Evolutionary conservation across 768 basidiomycete genomes (phyloP).

Genomic region (Pleurotus giganteus): DNA sequence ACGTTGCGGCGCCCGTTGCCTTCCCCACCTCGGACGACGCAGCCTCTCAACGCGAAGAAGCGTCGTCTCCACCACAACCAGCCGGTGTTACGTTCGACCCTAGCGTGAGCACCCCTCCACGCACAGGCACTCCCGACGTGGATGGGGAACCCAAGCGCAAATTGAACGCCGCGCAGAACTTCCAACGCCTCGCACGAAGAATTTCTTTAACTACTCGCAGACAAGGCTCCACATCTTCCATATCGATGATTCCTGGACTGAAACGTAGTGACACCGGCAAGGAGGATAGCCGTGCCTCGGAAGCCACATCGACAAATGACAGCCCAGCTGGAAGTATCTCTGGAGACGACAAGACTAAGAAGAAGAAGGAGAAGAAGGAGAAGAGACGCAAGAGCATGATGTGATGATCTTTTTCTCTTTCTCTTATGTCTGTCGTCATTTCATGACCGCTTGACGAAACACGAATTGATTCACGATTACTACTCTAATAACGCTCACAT

Average conservation of each 20-base stretch:
- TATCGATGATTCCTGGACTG: constrained; percentile 48
- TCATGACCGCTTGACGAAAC: constrained; percentile 19
- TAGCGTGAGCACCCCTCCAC: constrained; percentile 55
- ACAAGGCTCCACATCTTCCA: constrained; percentile 48
- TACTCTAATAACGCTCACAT: constrained; percentile 18
- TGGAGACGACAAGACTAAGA: constrained; percentile 48
- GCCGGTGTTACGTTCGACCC: constrained; percentile 70
- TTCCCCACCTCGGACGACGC: constrained; percentile 34
- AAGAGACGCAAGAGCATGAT: constrained; percentile 65
- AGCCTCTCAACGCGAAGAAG: constrained; percentile 15
- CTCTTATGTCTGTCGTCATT: background rate
- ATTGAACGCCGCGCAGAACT: constrained; percentile 82
- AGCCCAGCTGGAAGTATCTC: constrained; percentile 56
- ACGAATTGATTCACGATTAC: constrained; percentile 20
- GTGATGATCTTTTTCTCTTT: constrained; percentile 29
- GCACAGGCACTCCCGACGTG: constrained; percentile 69
- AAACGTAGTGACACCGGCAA: constrained; percentile 47
- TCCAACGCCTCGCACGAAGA: constrained; percentile 74
- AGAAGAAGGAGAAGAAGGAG: constrained; percentile 58
- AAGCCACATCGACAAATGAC: constrained; percentile 47
- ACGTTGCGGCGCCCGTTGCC: constrained; percentile 20
- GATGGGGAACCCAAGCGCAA: constrained; percentile 78
- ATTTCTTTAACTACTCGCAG: constrained; percentile 67
- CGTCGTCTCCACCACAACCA: constrained; percentile 16
- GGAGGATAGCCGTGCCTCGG: constrained; percentile 43